Conservation (phyloP, 805 yeast genomes). For the Myxozyma nipponensis region DNA sequence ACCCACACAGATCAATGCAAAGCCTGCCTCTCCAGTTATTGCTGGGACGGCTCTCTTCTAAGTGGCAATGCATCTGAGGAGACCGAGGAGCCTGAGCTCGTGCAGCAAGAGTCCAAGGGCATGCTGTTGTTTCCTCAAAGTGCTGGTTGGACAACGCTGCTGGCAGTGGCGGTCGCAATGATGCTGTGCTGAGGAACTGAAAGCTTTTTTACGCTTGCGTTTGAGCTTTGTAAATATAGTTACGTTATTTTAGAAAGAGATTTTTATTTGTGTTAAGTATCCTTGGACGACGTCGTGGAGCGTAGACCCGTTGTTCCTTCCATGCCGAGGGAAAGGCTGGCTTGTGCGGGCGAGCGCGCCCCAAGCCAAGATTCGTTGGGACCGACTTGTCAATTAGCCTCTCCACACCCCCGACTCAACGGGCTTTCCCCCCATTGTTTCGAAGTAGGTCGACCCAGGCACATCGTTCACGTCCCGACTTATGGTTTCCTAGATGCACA, state of each 20-base stretch:
- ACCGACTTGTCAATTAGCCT: too few species aligned
- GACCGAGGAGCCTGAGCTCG: conserved; percentile 13
- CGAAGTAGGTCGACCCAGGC: too few species aligned
- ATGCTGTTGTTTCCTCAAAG: not conserved
- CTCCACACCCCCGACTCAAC: not conserved
- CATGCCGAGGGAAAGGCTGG: too few species aligned
- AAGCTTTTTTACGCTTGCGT: not conserved
- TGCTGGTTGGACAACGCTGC: not conserved
- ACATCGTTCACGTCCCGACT: too few species aligned
- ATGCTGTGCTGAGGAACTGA: not conserved
- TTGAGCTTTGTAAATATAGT: not conserved
- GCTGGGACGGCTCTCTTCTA: conserved; percentile 61
- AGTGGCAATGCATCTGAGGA: conserved; percentile 9
- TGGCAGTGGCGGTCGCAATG: not conserved
- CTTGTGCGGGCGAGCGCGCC: too few species aligned
- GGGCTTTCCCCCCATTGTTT: not conserved
- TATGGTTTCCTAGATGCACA: too few species aligned
- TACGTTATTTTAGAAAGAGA: not conserved
- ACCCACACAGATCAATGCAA: conserved; percentile 68
- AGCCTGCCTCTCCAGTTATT: conserved; percentile 66
- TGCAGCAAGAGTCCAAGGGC: not conserved
- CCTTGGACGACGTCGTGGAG: too few species aligned
- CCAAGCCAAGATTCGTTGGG: too few species aligned
- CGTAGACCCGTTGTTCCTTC: too few species aligned
- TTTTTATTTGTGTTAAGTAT: not conserved